Evolutionary conservation across 78 protist genomes (phyloP).

Genomic region (Isochrysis galbana): DNA sequence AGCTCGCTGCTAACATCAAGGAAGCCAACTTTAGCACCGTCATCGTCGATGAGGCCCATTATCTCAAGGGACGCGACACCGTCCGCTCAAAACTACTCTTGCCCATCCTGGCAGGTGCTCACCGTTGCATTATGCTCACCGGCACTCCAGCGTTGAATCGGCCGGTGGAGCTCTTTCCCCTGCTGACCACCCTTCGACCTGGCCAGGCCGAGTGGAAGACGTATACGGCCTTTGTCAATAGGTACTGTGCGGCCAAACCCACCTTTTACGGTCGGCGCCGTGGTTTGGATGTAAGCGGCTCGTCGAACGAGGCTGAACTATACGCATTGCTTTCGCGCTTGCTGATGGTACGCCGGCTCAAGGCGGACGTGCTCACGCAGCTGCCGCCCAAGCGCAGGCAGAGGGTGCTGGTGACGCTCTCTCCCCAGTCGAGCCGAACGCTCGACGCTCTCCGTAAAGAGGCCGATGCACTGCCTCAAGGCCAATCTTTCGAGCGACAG

Average conservation of each 20-base stretch:
- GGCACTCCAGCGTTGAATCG: slow-evolving; percentile 89
- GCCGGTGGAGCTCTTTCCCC: slow-evolving; percentile 87
- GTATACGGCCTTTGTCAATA: slow-evolving; percentile 23
- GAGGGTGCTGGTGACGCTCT: not conserved
- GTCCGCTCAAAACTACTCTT: not conserved
- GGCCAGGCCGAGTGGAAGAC: not conserved
- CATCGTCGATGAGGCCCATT: slow-evolving; percentile 9
- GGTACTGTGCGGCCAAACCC: slow-evolving; percentile 65
- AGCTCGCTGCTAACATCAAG: not conserved
- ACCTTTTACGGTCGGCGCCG: not conserved
- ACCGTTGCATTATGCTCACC: slow-evolving; percentile 62
- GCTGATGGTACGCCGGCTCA: slow-evolving; percentile 80
- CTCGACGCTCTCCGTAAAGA: not conserved
- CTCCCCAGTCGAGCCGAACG: not conserved
- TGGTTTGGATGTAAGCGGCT: slow-evolving; percentile 69
- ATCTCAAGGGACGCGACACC: not conserved
- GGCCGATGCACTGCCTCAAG: not conserved
- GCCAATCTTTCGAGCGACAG: not conserved
- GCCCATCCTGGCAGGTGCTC: not conserved
- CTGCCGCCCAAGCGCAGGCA: slow-evolving; percentile 75
- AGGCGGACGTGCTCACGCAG: slow-evolving; percentile 69
- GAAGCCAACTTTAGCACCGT: not conserved
- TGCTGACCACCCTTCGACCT: slow-evolving; percentile 60
- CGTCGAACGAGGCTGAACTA: slow-evolving; percentile 72
- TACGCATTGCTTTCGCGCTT: slow-evolving; percentile 35